Conservation (phyloP, 768 basidiomycete genomes). For the Polyporus arcularius region DNA sequence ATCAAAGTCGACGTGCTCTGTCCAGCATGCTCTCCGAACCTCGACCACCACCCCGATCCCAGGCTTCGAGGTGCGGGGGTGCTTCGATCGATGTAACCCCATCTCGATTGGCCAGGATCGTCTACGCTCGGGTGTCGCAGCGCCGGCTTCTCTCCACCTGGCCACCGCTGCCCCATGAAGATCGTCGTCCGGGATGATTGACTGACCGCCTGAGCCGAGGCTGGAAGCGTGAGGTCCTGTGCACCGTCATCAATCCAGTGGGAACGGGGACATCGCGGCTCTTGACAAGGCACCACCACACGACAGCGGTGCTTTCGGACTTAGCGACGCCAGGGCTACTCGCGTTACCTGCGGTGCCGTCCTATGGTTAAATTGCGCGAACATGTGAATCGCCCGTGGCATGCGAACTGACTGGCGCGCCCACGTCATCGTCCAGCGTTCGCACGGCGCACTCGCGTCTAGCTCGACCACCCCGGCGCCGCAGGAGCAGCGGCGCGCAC, state of each 20-base stretch:
- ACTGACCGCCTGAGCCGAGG: no score
- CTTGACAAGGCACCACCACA: background rate
- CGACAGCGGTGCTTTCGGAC: background rate
- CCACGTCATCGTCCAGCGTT: background rate
- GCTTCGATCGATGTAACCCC: no score
- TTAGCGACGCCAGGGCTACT: constrained; percentile 7
- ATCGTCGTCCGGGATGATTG: background rate
- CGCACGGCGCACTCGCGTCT: background rate
- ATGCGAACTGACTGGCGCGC: background rate
- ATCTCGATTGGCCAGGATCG: no score
- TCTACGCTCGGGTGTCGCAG: no score
- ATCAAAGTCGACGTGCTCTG: no score
- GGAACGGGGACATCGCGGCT: no score
- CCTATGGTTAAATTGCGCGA: constrained; percentile 14
- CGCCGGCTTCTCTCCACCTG: no score
- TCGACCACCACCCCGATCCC: no score
- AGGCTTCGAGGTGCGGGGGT: no score
- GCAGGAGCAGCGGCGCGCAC: background rate
- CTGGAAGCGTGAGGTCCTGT: no score
- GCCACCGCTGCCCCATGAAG: no score
- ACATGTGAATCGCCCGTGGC: background rate
- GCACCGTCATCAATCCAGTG: background rate
- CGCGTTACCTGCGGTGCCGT: constrained; percentile 5
- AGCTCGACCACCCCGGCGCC: background rate
- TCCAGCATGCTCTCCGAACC: no score